Percentiles rank a stretch among this genome's conserved stretches.
Conservation (phyloP, 1,139 yeast genomes). For the Pichia sp. region DNA sequence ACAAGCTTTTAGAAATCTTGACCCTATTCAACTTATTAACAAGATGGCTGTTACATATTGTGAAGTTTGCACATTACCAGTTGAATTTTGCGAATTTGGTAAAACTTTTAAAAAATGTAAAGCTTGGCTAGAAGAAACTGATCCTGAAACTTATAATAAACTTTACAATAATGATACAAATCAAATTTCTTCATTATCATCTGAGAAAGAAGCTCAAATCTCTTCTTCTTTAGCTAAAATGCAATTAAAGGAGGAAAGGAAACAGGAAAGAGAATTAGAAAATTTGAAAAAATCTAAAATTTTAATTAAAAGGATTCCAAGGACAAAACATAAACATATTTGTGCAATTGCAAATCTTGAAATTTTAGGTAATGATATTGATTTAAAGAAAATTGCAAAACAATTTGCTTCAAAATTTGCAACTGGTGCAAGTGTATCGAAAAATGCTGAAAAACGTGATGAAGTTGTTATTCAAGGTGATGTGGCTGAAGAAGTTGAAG, state of each 20-base stretch:
- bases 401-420: constrained; percentile 92
- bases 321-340: constrained; percentile 84
- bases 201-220: constrained; percentile 76
- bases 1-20: neutral
- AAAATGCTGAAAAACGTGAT: constrained; percentile 85
- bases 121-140: constrained; percentile 62
- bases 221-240: constrained; percentile 76
- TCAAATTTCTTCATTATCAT: constrained; percentile 42
- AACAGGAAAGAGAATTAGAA: constrained; percentile 76
- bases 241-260: constrained; percentile 85
- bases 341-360: constrained; percentile 85
- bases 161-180: constrained; percentile 54
- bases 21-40: too few species aligned
- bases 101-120: constrained; percentile 76
- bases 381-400: constrained; percentile 85
- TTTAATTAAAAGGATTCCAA: constrained; percentile 75
- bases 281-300: constrained; percentile 76
- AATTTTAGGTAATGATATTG: constrained; percentile 61
- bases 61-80: constrained; percentile 80
- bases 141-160: constrained; percentile 48
- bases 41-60: constrained; percentile 48
- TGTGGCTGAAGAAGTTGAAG: constrained; percentile 86
- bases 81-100: constrained; percentile 93
- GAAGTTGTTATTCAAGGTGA: constrained; percentile 94
- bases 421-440: constrained; percentile 93